Base-by-base conservation (phyloP, 73 alveolate genomes). In the Breviolum minutum region DNA sequence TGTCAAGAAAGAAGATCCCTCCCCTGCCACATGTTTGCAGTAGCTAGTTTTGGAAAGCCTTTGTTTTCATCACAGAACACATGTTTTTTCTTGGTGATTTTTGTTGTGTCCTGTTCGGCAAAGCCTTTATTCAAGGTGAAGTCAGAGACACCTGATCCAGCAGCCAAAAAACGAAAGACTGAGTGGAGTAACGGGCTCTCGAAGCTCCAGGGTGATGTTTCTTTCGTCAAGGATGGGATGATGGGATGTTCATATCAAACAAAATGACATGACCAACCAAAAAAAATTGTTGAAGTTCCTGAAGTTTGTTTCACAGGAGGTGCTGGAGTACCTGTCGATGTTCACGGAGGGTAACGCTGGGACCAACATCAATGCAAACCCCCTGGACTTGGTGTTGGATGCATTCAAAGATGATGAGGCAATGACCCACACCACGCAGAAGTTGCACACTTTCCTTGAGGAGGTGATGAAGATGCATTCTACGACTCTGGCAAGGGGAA, bases 311-410 rank as follows among this genome's bases (percentile, higher is more conserved):
- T 40, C 5, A 40, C 90, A 84, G 93, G 93, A 84, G 26, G 26
- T 54, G 7, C n/a, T 84, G 77, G 61, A 61, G 76, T 84, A 84
- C 76, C n/a, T 84, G 93, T 32, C 93, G 8, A 61, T 84, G 73
- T 84, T 60, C 74, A 61, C 93, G 2, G 61, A 54, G 61, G 12
- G 14, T 13, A 60, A 19, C 9, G 54, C 62, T 10, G 66, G 17
- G 62, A 40, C 16, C 29, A 30, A 16, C 12, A 54, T 14, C 69
- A 26, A 7, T 1, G 27, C 20, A 1, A 76, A 84, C 26, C 93
- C 93, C 9, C 48, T 84, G 0, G 93, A 84, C 26, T 12, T 48
- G 7, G 76, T 84, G 62, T 22, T 84, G 60, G 77, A 17, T 7
- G 93, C 93, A 0, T 84, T 84, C 60, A 60, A 84, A 74, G 76